Base-by-base conservation (phyloP, 768 basidiomycete species). In the Hydnomerulius pinastri region DNA sequence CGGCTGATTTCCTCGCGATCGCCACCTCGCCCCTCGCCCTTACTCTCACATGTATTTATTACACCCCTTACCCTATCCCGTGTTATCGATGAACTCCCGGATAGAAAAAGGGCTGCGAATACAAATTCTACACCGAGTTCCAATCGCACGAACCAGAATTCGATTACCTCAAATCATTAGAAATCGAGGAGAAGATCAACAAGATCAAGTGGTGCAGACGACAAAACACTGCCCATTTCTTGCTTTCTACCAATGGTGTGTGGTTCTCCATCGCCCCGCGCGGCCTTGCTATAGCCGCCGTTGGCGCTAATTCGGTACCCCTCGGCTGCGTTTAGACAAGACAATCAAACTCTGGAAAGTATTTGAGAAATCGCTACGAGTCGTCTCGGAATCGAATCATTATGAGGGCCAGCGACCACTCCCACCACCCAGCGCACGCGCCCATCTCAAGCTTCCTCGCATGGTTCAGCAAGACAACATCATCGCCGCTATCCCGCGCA, bases 131-230 rank as follows among this genome's bases (percentile, higher is more conserved):
- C 72, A 99, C 97, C 44, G 97, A 99, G 73, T 97, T 98, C 69
- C 97, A 99, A 79, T 95, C 92, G 39, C 97, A 99, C 70, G 97
- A 99, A 71, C 97, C 97, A 48, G 97, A 99, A 71, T 99, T 99
- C 71, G 97, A 99, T 77, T 99, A 99, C 72, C 86, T 99, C 66
- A 99, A 99, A 80, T 97, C 93, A 20, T 79, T 99, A 60, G 97
- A 99, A 81, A 99, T 99, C 72, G 97, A 99, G 74, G 97, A 99
- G 82, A 99, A 99, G 87, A 99, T 99, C 79, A 99, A 99, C 79
- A 92, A 97, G 84, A 99, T 99, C 83, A 92, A 94, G 71, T 99
- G 97, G 97, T 98, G 95, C 79, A 94, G 87, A 77, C 83, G 97
- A 57, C 94, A 97, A 75, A 98, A 98, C 69, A 80, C 90, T 39